phyloP scores from a whole-genome alignment of 495 filamentous ascomycete species.

The Penicillium angulare region DNA sequence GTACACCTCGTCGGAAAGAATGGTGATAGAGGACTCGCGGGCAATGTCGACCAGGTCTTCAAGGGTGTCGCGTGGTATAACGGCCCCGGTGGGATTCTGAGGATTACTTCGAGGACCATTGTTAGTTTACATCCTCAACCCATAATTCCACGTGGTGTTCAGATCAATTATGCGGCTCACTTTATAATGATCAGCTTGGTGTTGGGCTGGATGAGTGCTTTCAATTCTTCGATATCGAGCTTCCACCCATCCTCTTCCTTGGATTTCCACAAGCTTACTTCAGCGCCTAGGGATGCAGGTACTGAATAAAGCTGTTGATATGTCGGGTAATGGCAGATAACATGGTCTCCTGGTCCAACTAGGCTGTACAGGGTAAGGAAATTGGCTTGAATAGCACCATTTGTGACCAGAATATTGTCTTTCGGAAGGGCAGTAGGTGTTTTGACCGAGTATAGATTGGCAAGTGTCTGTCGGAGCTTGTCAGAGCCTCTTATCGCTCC shows the following conservation, averaged over 20 bases:
- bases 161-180: too few species aligned
- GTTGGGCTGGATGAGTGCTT: conserved; percentile 64
- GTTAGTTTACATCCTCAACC: background rate
- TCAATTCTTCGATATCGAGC: conserved; percentile 65
- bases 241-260: conserved; percentile 63
- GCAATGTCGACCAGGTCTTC: conserved; percentile 65
- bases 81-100: conserved; percentile 82
- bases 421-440: conserved; percentile 49
- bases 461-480: conserved; percentile 59
- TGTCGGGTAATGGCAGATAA: conserved; percentile 85
- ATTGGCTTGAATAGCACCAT: conserved; percentile 84
- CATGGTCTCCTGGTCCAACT: conserved; percentile 78
- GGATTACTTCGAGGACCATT: conserved; percentile 61
- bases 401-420: conserved; percentile 73
- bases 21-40: conserved; percentile 56
- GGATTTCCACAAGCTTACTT: conserved; percentile 78
- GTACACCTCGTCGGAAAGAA: conserved; percentile 85
- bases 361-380: conserved; percentile 74
- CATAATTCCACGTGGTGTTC: background rate
- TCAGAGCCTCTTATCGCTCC: conserved; percentile 70
- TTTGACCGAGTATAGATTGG: conserved; percentile 61
- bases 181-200: conserved; percentile 74
- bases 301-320: conserved; percentile 87
- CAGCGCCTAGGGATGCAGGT: conserved; percentile 73
- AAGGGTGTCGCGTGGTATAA: conserved; percentile 60